Evolutionary conservation across 768 basidiomycete species (phyloP).

Genomic region (Pleurotus citrinopileatus): DNA sequence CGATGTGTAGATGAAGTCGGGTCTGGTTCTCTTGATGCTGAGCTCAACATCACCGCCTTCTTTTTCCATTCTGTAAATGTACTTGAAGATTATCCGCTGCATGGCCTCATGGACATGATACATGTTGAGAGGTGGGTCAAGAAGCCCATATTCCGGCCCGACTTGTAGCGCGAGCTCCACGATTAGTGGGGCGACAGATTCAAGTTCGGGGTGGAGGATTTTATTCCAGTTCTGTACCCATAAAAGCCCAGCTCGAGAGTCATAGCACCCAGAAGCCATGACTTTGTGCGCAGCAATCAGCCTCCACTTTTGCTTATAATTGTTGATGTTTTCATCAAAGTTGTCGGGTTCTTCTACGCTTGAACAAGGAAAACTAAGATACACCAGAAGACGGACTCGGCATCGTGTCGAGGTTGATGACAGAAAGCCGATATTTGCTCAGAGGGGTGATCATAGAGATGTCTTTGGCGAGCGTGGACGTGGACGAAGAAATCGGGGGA

Average conservation of each 20-base stretch:
- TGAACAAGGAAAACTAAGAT: constrained; percentile 2
- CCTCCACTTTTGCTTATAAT: background rate
- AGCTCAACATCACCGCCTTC: no score
- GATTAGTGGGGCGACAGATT: constrained; percentile 1
- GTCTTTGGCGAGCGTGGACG: background rate
- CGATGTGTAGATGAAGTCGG: no score
- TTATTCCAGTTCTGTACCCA: background rate
- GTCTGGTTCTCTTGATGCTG: no score
- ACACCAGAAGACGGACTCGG: background rate
- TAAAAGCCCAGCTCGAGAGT: background rate
- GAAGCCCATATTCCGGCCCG: background rate
- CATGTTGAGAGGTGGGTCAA: background rate
- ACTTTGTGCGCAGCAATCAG: background rate
- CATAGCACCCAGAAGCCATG: background rate
- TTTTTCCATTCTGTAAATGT: background rate
- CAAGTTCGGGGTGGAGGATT: constrained; percentile 5
- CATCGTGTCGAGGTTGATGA: background rate
- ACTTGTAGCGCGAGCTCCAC: background rate
- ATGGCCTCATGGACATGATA: constrained; percentile 6
- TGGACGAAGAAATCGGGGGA: background rate
- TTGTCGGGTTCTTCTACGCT: no score
- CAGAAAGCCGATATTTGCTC: no score
- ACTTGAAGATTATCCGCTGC: constrained; percentile 1
- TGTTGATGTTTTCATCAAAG: background rate
- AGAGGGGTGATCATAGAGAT: background rate